Base-by-base conservation (phyloP, 495 filamentous ascomycete species). In the Aspergillus conjunctus region DNA sequence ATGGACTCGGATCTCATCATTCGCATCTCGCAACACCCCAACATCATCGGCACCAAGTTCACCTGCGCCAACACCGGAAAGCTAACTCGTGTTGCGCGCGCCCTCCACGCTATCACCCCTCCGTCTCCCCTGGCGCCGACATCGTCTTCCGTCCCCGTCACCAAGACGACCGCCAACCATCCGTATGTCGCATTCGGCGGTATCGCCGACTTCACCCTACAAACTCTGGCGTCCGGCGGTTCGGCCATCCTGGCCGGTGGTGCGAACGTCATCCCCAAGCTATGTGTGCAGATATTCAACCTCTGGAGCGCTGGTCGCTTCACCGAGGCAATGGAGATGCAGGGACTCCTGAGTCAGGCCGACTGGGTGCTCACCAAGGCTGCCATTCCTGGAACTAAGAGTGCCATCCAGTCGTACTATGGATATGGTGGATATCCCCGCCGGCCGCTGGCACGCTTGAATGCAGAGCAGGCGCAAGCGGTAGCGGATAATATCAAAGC, bases 51-150 rank as follows among this genome's bases (percentile, higher is more conserved):
- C 52, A 92, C 91, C 49, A 95, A 95, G 71, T 96, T 96, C 81
- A 95, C 91, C 20, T 93, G 91, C 67, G 91, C 89, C 48, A 93
- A 90, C 75, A 94, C 91, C 0, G 91, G 91, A 49, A 96, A 95
- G 76, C 78, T 96, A 58, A 91, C 91, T 9, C 85, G 91, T 34
- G 91, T 96, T 9, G 91, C 91, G n/a, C 66, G 79, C 7, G 91
- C 87, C 17, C 85, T 89, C 21, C 79, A 91, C 64, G 90, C 91
- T n/a, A 82, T 87, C 64, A 88, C 85, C 0, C 85, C 87, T 1
- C 9, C 65, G 14, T 77, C 77, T 1, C 75, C 76, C 5, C 63
- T 80, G 59, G 71, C 69, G 9, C 73, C 75, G 3, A 56, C 67
- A 6, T 60, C 69, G 53, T 66, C 68, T 14, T 55, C 62, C n/a